phyloP scores from a whole-genome alignment of 2,329 filamentous ascomycete genomes.

The Metarhizium humberi region DNA sequence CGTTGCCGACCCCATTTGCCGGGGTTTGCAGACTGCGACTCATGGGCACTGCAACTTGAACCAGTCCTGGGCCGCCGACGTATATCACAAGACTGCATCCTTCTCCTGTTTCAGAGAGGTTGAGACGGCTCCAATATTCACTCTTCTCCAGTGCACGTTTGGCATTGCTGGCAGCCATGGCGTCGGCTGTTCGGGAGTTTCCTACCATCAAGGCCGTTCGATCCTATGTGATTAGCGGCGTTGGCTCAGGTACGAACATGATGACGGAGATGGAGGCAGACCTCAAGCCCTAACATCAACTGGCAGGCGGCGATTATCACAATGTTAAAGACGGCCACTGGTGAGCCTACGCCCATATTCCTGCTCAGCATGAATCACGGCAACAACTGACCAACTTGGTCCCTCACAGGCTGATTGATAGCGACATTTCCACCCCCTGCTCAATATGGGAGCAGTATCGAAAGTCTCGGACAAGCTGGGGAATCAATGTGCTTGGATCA shows the following conservation, averaged over 20 bases:
- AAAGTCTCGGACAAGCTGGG: slow-evolving; percentile 82
- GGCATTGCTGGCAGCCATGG: background rate
- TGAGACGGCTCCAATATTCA: background rate
- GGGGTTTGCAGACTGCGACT: too few species aligned
- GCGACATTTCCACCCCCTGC: slow-evolving; percentile 86
- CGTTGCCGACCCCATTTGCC: too few species aligned
- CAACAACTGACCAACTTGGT: background rate
- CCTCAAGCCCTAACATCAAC: background rate
- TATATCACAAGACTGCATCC: background rate
- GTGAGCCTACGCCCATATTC: slow-evolving; percentile 27
- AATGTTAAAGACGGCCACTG: slow-evolving; percentile 72
- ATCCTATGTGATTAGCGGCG: slow-evolving; percentile 54
- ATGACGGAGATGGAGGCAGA: background rate
- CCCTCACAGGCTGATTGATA: slow-evolving; percentile 69
- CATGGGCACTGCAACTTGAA: too few species aligned
- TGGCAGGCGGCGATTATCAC: slow-evolving; percentile 71
- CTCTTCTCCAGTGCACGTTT: background rate
- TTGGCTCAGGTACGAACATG: slow-evolving; percentile 19
- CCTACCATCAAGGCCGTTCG: slow-evolving; percentile 68
- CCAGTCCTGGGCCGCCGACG: too few species aligned
- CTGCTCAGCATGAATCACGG: background rate
- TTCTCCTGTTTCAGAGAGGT: background rate
- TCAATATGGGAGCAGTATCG: slow-evolving; percentile 84
- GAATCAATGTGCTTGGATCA: slow-evolving; percentile 89
- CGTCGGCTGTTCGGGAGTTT: slow-evolving; percentile 40